These are phyloP conservation scores for Cyberlindnera euphorbiiphila DNA, from an alignment of 805 yeast species.

Conservation along the genomic window DNA sequence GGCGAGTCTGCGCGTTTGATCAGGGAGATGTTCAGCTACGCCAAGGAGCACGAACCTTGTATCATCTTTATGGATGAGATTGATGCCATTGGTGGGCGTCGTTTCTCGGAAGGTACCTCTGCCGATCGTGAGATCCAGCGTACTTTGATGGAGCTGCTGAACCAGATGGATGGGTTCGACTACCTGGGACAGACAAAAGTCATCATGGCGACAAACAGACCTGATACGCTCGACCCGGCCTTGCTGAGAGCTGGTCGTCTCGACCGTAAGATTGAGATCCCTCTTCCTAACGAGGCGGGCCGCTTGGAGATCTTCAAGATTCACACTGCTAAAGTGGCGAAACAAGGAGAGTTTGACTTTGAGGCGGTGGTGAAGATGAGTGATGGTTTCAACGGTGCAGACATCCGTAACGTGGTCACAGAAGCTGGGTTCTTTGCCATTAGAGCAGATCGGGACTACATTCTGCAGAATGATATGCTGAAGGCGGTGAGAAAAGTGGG, in stretches of 20 bases:
- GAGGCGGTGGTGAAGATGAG: conserved; percentile 98
- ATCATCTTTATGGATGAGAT: conserved; percentile 98
- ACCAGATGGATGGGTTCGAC: conserved; percentile 99
- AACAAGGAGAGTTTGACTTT: conserved; percentile 93
- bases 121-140: conserved; percentile 99
- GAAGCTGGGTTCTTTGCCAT: conserved; percentile 99
- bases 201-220: conserved; percentile 99
- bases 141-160: conserved; percentile 92
- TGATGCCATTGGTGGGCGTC: conserved; percentile 98
- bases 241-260: conserved; percentile 95
- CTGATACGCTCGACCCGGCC: conserved; percentile 97
- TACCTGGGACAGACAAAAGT: conserved; percentile 94
- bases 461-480: conserved; percentile 89
- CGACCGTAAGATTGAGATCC: conserved; percentile 94
- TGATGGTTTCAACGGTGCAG: conserved; percentile 99
- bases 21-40: conserved; percentile 97
- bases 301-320: conserved; percentile 91
- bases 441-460: conserved; percentile 94
- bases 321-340: conserved; percentile 79
- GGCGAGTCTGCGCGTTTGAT: conserved; percentile 97
- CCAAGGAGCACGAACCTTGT: conserved; percentile 97
- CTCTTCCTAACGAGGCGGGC: conserved; percentile 94
- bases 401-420: conserved; percentile 93
- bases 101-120: conserved; percentile 96
- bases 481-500: conserved; percentile 98